Percentiles rank a stretch among this genome's conserved stretches.
These are phyloP conservation scores for Termitomyces sp. DNA, from an alignment of 768 basidiomycete genomes.

Conservation along the genomic window DNA sequence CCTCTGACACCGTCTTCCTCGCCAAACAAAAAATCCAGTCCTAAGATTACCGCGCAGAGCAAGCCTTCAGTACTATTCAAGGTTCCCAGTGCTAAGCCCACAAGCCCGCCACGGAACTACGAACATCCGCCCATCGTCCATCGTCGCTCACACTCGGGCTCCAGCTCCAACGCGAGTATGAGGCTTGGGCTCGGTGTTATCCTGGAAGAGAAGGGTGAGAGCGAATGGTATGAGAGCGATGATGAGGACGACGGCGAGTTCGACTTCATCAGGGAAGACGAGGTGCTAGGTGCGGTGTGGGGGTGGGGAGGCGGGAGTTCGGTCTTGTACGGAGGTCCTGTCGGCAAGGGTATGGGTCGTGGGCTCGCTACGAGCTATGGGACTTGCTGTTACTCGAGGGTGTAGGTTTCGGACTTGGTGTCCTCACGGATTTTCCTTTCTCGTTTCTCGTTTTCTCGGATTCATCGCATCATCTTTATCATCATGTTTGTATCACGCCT, in stretches of 20 bases:
- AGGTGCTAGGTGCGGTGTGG: conserved; percentile 6
- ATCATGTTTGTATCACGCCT: neutral
- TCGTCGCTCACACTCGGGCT: conserved; percentile 8
- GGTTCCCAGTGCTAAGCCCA: neutral
- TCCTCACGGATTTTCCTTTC: neutral
- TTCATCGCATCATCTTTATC: neutral
- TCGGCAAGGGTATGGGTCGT: conserved; percentile 7
- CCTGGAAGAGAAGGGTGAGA: conserved; percentile 6
- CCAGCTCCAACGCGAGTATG: neutral
- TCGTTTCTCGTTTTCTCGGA: neutral
- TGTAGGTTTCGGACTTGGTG: neutral
- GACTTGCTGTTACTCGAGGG: neutral
- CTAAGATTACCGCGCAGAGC: neutral
- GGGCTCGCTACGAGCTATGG: conserved; percentile 13
- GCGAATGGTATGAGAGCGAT: conserved; percentile 9
- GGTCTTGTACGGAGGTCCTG: neutral
- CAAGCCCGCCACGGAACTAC: neutral
- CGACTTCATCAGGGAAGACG: conserved; percentile 8
- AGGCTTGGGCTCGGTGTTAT: conserved; percentile 2
- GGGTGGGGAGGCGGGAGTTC: neutral
- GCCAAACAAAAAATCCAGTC: neutral
- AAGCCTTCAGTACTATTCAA: neutral
- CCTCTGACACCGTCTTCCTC: neutral
- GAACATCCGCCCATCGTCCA: conserved; percentile 10
- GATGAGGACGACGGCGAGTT: neutral